phyloP scores from a whole-genome alignment of 805 yeast genomes.

The Yarrowia keelungensis region DNA sequence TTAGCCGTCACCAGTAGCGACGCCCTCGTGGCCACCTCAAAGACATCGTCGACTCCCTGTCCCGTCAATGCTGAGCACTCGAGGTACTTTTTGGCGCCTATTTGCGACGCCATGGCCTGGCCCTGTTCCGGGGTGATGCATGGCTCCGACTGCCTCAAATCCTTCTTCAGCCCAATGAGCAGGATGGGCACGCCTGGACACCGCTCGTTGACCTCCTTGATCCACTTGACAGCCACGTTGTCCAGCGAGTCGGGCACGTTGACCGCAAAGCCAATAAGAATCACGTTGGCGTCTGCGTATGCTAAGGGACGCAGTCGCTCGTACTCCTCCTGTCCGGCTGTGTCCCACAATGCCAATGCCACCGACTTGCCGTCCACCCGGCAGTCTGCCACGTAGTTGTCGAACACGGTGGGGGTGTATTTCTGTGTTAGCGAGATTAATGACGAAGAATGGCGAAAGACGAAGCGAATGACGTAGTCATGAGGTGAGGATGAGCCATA shows the following conservation, averaged over 20 bases:
- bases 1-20: constrained; percentile 57
- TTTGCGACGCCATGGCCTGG: constrained; percentile 71
- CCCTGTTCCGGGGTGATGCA: constrained; percentile 57
- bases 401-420: constrained; percentile 88
- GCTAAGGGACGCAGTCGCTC: constrained; percentile 88
- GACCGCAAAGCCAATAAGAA: constrained; percentile 83
- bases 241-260: constrained; percentile 84
- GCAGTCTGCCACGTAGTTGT: constrained; percentile 92
- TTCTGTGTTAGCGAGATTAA: constrained; percentile 12
- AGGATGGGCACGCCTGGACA: constrained; percentile 82
- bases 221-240: constrained; percentile 87
- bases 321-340: constrained; percentile 97
- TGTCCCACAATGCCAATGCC: constrained; percentile 89
- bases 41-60: constrained; percentile 92
- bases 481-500: too few species aligned
- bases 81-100: constrained; percentile 82
- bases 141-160: constrained; percentile 58
- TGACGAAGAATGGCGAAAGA: too few species aligned
- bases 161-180: constrained; percentile 85
- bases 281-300: constrained; percentile 85
- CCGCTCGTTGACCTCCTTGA: constrained; percentile 76
- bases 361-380: constrained; percentile 93
- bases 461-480: background rate
- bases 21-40: constrained; percentile 88
- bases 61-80: constrained; percentile 94